Conservation (phyloP, 2,329 filamentous ascomycete species). For the Trichoderma guizhouense region DNA sequence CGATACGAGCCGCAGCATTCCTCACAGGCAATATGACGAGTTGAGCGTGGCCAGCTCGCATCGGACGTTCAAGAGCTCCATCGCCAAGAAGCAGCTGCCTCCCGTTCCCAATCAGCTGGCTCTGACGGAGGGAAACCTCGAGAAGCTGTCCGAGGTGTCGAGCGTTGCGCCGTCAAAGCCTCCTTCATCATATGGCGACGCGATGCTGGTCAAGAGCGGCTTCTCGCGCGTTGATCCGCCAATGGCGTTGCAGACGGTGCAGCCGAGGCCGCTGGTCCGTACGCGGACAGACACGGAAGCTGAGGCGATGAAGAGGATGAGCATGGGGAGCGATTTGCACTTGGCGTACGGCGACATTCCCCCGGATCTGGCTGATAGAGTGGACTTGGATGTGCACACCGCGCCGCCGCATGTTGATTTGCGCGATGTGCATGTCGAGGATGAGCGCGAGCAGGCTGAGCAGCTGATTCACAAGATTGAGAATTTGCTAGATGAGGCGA, state of each 20-base stretch:
- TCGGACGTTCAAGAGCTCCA: slow-evolving; percentile 39
- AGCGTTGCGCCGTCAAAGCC: slow-evolving; percentile 44
- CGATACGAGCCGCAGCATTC: slow-evolving; percentile 31
- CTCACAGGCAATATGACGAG: slow-evolving; percentile 27
- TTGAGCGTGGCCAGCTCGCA: slow-evolving; percentile 41
- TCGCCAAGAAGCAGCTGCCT: slow-evolving; percentile 28
- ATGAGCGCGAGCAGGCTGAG: slow-evolving; percentile 53
- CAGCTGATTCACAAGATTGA: slow-evolving; percentile 72
- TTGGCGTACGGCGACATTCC: slow-evolving; percentile 85
- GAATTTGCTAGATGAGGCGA: slow-evolving; percentile 74
- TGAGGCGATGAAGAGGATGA: slow-evolving; percentile 24
- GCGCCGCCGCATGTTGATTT: slow-evolving; percentile 45
- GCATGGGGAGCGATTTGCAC: slow-evolving; percentile 75
- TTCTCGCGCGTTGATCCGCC: slow-evolving; percentile 35
- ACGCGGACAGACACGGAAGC: slow-evolving; percentile 40
- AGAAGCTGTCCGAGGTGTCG: slow-evolving; percentile 52
- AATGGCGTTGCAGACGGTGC: slow-evolving; percentile 20
- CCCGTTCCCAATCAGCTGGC: slow-evolving; percentile 33
- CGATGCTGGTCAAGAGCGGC: slow-evolving; percentile 39
- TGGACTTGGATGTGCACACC: slow-evolving; percentile 42
- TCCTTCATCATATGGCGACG: slow-evolving; percentile 39
- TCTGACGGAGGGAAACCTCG: slow-evolving; percentile 52
- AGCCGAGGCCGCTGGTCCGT: slow-evolving; percentile 30
- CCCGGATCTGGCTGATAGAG: slow-evolving; percentile 56
- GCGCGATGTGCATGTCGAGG: slow-evolving; percentile 24